Evolutionary conservation across 441 rosid species (phyloP), one percentile per base, ranked within the genome.

Genomic region (Gossypium gossypioides): DNA sequence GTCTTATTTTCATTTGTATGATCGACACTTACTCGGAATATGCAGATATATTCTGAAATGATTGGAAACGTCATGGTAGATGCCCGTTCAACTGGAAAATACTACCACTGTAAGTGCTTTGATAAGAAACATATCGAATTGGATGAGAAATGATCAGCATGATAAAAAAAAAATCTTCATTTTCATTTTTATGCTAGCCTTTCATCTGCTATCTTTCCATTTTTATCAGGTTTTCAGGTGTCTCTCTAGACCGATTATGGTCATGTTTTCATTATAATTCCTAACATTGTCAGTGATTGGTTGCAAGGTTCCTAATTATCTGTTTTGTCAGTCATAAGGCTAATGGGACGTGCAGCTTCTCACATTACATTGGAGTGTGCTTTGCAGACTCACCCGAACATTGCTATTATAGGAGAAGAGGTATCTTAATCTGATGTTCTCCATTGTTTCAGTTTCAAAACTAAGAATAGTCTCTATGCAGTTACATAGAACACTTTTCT

Each of bases 61-160:
- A 96, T 96, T 80, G 99, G 97, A 71, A 96, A 93, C 81, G 96
- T 96, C 79, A 96, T 96, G 99, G 87, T 88, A 73, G 98, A 96
- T 88, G 99, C 99, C 48, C 87, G 98, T 56, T 96, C 99, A 46
- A 91, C 99, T 32, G 98, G 98, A 80, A 96, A 96, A 71, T 93
- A 96, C 77, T 93, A 96, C 76, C 99, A 96, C 62, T 96, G 98
- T 96, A 87, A 88, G 98, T 84, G 6, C 64, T 59, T 48, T 56
- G 29, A 24, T 57, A 56, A 70, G 40, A 52, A 4, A 40, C 37
- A 22, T 72, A 18, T 46, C 61, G 50, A 44, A 64, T 19, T 24
- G 70, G 71, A 48, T 50, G 71, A 50, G 22, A 51, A 48, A 54
- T 75, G 25, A 62, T 60, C 70, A 21, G 27, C 48, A 51, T 6